These are phyloP conservation scores for Aphanoascus verrucosus DNA, from an alignment of 2,329 filamentous ascomycete genomes.

Conservation along the genomic window DNA sequence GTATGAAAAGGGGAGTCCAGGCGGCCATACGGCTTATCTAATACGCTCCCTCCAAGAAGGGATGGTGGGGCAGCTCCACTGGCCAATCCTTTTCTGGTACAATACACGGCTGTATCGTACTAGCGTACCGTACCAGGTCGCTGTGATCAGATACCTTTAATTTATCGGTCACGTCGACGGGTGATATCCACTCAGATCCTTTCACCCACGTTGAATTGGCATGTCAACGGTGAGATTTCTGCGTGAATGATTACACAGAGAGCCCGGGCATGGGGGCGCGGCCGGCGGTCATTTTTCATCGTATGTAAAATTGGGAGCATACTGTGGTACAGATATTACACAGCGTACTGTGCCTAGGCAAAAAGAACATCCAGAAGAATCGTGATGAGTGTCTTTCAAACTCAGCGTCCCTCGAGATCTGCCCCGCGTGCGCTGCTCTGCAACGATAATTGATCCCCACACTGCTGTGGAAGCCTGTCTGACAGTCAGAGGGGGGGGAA, in stretches of 20 bases:
- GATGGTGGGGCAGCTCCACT: slow-evolving; percentile 1
- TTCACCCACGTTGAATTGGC: slow-evolving; percentile 6
- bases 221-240: not conserved
- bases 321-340: too few species aligned
- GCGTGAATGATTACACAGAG: not conserved
- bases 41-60: not conserved
- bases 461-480: slow-evolving; percentile 7
- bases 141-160: not conserved
- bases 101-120: slow-evolving; percentile 8
- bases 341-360: too few species aligned
- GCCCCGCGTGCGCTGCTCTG: slow-evolving; percentile 4
- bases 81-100: not conserved
- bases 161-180: slow-evolving; percentile 3
- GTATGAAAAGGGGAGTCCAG: not conserved
- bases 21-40: not conserved
- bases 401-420: not conserved
- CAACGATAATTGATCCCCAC: slow-evolving; percentile 1
- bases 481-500: slow-evolving; percentile 2
- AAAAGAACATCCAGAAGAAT: too few species aligned
- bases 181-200: slow-evolving; percentile 3
- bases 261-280: not conserved
- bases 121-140: not conserved
- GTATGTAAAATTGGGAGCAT: too few species aligned
- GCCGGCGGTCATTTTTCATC: too few species aligned
- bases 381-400: not conserved